These are phyloP conservation scores for Austroboletus niveus DNA, from an alignment of 1,284 basidiomycete species.

Conservation along the genomic window DNA sequence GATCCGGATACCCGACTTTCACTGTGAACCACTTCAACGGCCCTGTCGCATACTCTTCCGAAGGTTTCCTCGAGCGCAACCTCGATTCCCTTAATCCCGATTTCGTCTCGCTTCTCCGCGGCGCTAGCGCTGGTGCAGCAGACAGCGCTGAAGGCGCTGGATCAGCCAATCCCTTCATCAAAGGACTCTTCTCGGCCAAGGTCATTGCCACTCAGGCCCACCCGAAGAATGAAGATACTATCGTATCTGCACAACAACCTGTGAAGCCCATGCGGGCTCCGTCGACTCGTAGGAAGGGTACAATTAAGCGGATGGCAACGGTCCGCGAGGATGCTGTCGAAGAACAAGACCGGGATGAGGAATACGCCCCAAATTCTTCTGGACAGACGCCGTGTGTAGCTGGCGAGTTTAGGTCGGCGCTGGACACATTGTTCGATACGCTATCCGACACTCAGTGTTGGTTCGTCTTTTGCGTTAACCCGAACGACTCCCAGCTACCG, in stretches of 20 bases:
- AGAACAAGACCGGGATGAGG: constrained; percentile 54
- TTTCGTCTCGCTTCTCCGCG: constrained; percentile 87
- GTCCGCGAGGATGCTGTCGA: constrained; percentile 53
- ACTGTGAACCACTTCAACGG: constrained; percentile 92
- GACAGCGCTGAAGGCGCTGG: constrained; percentile 64
- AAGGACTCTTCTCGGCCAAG: constrained; percentile 84
- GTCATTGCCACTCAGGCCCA: constrained; percentile 90
- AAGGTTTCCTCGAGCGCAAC: constrained; percentile 88
- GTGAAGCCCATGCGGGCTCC: constrained; percentile 92
- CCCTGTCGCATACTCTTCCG: constrained; percentile 87
- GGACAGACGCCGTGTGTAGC: constrained; percentile 69
- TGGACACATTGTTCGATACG: constrained; percentile 86
- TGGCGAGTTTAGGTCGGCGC: constrained; percentile 82
- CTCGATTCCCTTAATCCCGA: constrained; percentile 89
- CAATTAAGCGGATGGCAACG: constrained; percentile 60
- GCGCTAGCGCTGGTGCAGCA: constrained; percentile 39
- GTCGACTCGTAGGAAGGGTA: constrained; percentile 79
- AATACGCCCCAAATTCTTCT: constrained; percentile 38
- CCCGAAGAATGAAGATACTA: constrained; percentile 90
- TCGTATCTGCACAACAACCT: constrained; percentile 90
- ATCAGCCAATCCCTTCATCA: constrained; percentile 88
- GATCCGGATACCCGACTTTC: constrained; percentile 84
- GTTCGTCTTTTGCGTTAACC: constrained; percentile 91
- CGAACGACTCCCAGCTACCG: constrained; percentile 92
- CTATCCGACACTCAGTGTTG: constrained; percentile 89